Percentiles rank a stretch among this genome's conserved stretches.
Conservation (phyloP, 2,329 filamentous ascomycete genomes). For the Pseudocercospora eumusae region DNA sequence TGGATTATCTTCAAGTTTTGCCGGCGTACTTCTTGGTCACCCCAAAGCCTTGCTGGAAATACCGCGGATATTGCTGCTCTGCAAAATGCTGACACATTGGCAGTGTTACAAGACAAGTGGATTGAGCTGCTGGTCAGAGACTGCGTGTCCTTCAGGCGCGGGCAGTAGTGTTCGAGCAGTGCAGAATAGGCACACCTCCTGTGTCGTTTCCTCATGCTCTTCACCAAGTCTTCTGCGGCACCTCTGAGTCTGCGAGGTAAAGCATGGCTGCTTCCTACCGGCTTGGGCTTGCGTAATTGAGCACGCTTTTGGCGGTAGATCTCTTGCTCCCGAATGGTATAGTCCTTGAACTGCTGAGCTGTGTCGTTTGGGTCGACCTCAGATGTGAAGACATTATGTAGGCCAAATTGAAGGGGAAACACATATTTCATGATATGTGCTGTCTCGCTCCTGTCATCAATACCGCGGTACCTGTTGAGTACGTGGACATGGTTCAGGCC, state of each 20-base stretch:
- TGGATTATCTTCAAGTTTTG: conserved; percentile 66
- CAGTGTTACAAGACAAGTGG: conserved; percentile 65
- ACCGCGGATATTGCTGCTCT: conserved; percentile 71
- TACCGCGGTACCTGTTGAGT: conserved; percentile 67
- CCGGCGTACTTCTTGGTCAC: conserved; percentile 53
- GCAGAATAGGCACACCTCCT: conserved; percentile 75
- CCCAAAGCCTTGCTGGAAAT: conserved; percentile 76
- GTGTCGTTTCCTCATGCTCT: conserved; percentile 70
- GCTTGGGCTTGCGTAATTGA: neutral
- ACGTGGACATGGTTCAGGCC: conserved; percentile 83
- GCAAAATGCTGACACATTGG: conserved; percentile 82
- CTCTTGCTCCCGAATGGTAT: conserved; percentile 81
- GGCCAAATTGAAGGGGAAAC: conserved; percentile 83
- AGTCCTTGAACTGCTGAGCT: conserved; percentile 76
- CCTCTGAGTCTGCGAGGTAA: conserved; percentile 62
- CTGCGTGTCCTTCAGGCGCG: conserved; percentile 41
- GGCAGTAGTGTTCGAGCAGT: conserved; percentile 79
- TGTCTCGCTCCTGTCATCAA: conserved; percentile 56
- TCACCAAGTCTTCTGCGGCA: conserved; percentile 59
- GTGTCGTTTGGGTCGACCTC: conserved; percentile 65
- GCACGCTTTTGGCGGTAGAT: conserved; percentile 50
- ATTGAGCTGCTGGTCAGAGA: conserved; percentile 50
- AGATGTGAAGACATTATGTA: conserved; percentile 91
- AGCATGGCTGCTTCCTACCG: conserved; percentile 43
- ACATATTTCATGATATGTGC: conserved; percentile 84